A percentile compares a stretch with the other conserved stretches of the same genome.
phyloP scores from a whole-genome alignment of 2,329 filamentous ascomycete genomes.

The Plenodomus biglobosus region DNA sequence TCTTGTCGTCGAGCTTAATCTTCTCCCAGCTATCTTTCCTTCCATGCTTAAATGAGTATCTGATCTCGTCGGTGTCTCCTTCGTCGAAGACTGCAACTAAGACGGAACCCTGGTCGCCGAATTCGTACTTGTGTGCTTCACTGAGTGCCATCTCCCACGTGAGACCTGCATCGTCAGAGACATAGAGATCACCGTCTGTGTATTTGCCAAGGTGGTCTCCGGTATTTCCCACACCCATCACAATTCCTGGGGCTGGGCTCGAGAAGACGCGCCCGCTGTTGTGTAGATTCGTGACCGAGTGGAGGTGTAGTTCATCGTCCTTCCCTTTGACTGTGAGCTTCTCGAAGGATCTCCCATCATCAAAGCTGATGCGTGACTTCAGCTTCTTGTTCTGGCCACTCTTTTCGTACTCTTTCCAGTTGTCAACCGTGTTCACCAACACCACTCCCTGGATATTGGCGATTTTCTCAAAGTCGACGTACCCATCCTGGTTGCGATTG shows the following conservation, averaged over 20 bases:
- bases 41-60: constrained; percentile 89
- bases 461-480: constrained; percentile 95
- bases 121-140: constrained; percentile 92
- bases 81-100: constrained; percentile 78
- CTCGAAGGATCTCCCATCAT: constrained; percentile 87
- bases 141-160: constrained; percentile 76
- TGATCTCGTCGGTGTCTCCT: constrained; percentile 61
- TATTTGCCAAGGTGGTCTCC: constrained; percentile 73
- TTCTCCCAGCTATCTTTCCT: constrained; percentile 69
- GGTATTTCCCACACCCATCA: constrained; percentile 92
- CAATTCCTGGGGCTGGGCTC: constrained; percentile 85
- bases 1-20: constrained; percentile 68
- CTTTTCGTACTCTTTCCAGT: constrained; percentile 71
- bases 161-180: constrained; percentile 87
- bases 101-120: constrained; percentile 89
- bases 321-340: constrained; percentile 67
- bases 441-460: constrained; percentile 89
- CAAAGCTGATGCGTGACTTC: constrained; percentile 84
- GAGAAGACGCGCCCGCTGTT: constrained; percentile 89
- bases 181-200: constrained; percentile 74
- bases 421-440: constrained; percentile 84
- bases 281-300: constrained; percentile 82
- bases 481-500: constrained; percentile 73
- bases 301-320: constrained; percentile 74
- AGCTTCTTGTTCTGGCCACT: constrained; percentile 64